Percentiles rank a stretch among this genome's conserved stretches.
Conservation (phyloP, 75 land plant genomes). For the Pseudotsuga menziesii region DNA sequence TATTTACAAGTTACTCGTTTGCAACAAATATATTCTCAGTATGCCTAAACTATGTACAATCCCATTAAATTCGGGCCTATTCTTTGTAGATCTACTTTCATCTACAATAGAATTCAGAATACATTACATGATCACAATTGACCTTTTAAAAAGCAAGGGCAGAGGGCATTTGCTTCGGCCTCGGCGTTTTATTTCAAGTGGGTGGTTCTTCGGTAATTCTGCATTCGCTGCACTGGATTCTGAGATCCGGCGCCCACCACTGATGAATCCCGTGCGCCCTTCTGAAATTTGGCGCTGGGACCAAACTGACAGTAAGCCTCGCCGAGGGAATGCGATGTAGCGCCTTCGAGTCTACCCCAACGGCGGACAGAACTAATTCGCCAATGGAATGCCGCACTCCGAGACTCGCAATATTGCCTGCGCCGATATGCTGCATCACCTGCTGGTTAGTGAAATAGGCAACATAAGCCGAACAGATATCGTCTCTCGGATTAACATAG, state of each 20-base stretch:
- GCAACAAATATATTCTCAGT: no score
- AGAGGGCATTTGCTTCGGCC: no score
- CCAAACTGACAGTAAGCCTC: slow-evolving; percentile 18
- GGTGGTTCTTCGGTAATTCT: background rate
- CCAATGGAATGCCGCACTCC: slow-evolving; percentile 37
- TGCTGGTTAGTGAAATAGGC: slow-evolving; percentile 50
- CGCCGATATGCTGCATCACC: slow-evolving; percentile 50
- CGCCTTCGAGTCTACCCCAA: slow-evolving; percentile 29
- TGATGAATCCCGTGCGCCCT: slow-evolving; percentile 61
- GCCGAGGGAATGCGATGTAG: slow-evolving; percentile 55
- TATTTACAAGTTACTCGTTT: no score
- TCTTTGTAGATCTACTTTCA: no score
- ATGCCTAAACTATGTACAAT: no score
- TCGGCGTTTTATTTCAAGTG: no score
- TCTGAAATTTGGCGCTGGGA: slow-evolving; percentile 22
- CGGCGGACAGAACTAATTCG: slow-evolving; percentile 20
- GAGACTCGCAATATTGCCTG: slow-evolving; percentile 24
- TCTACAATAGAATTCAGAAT: no score
- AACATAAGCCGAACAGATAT: slow-evolving; percentile 48
- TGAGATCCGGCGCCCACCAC: slow-evolving; percentile 51
- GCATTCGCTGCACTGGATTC: background rate
- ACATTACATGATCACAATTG: no score
- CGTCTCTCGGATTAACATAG: slow-evolving; percentile 49
- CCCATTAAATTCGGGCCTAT: no score
- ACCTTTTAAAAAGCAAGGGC: no score